Conservation (phyloP, 331 rosid genomes). For the Saraca asoca region DNA sequence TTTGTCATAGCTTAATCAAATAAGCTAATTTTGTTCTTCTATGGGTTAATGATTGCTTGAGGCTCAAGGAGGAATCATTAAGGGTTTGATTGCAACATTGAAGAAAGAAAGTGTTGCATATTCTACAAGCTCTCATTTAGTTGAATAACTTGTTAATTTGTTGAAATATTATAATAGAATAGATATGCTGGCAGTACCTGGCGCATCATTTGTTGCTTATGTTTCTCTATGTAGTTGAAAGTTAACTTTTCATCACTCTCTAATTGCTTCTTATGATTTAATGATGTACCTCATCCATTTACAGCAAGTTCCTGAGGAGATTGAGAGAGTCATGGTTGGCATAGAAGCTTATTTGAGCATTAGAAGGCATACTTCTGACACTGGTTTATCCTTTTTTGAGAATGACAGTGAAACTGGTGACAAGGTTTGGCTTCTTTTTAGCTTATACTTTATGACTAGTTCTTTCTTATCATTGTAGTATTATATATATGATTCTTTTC, state of each 20-base stretch:
- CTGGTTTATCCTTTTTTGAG: slow-evolving; percentile 82
- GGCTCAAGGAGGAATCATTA: neutral
- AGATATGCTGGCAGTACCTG: neutral
- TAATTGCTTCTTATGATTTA: slow-evolving; percentile 19
- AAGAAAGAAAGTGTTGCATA: slow-evolving; percentile 3
- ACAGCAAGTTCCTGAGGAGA: slow-evolving; percentile 99
- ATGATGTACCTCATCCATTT: slow-evolving; percentile 22
- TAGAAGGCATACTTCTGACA: slow-evolving; percentile 66
- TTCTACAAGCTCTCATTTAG: slow-evolving; percentile 15
- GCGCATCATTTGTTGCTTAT: neutral
- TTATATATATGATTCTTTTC: too few relatives aligned
- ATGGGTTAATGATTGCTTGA: neutral
- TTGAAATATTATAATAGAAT: slow-evolving; percentile 27
- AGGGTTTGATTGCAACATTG: neutral
- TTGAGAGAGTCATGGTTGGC: slow-evolving; percentile 91
- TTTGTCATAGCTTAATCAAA: neutral
- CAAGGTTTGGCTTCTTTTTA: slow-evolving; percentile 57
- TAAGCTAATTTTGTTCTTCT: neutral
- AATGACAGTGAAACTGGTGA: slow-evolving; percentile 60
- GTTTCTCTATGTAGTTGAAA: neutral
- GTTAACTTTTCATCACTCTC: slow-evolving; percentile 22
- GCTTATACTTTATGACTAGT: slow-evolving; percentile 24
- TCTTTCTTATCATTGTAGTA: slow-evolving; percentile 20
- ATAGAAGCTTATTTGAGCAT: slow-evolving; percentile 96
- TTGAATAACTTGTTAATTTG: slow-evolving; percentile 4